Evolutionary conservation across 768 basidiomycete species (phyloP).

Genomic region (Amanita polypyramis): DNA sequence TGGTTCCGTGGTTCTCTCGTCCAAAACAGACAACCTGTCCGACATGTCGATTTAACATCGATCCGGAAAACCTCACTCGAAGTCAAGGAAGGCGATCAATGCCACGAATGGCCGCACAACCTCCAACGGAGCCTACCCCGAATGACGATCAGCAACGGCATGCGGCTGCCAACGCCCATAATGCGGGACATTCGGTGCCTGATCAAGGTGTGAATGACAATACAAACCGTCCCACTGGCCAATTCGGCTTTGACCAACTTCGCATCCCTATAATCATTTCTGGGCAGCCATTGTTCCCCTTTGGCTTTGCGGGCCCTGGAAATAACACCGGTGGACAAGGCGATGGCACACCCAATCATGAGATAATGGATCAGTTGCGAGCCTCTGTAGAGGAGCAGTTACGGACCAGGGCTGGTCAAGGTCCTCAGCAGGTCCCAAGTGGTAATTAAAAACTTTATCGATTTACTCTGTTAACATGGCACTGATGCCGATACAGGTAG

Average conservation of each 20-base stretch:
- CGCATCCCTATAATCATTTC: constrained; percentile 1
- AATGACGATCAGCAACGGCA: neutral
- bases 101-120: constrained; percentile 6
- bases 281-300: neutral
- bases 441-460: neutral
- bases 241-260: constrained; percentile 1
- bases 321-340: neutral
- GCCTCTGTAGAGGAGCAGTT: neutral
- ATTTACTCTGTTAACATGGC: neutral
- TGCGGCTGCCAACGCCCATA: neutral
- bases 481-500: neutral
- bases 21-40: constrained; percentile 76
- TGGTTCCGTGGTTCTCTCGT: constrained; percentile 75
- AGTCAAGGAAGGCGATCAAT: constrained; percentile 16
- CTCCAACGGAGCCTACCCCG: neutral
- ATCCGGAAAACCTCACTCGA: constrained; percentile 65
- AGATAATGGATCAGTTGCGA: neutral
- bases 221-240: neutral
- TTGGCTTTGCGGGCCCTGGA: neutral
- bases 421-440: neutral
- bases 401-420: neutral
- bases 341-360: neutral
- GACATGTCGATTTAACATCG: constrained; percentile 75
- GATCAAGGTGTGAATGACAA: neutral
- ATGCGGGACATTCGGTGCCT: neutral